Percentiles rank a stretch among this genome's conserved stretches.
phyloP scores from a whole-genome alignment of 257 asterid species.

The Capsicum rhomboideum region DNA sequence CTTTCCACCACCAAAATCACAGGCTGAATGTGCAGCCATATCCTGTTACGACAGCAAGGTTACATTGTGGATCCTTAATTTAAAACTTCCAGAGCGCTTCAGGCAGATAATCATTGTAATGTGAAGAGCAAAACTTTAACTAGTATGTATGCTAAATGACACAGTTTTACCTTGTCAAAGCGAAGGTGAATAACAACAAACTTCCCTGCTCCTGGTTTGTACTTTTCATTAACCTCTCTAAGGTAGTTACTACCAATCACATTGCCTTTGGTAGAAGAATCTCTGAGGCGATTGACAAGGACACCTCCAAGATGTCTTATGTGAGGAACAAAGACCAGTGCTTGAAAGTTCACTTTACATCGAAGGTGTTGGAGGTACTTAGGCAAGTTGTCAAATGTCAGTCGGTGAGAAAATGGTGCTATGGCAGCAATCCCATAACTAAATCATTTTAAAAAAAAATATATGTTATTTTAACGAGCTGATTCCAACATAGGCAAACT shows the following conservation, averaged over 20 bases:
- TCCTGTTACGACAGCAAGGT: constrained; percentile 35
- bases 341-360: constrained; percentile 89
- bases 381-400: constrained; percentile 86
- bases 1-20: constrained; percentile 98
- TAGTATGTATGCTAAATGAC: background rate
- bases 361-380: constrained; percentile 79
- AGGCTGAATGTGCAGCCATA: constrained; percentile 99
- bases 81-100: background rate
- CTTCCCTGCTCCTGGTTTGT: constrained; percentile 49
- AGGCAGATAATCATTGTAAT: background rate
- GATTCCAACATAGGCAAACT: background rate
- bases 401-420: constrained; percentile 90
- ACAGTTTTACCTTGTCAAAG: constrained; percentile 66
- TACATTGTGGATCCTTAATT: background rate
- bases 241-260: constrained; percentile 14
- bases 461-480: background rate
- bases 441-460: background rate
- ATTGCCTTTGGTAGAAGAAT: constrained; percentile 33
- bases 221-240: constrained; percentile 9
- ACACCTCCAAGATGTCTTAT: constrained; percentile 74
- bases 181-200: constrained; percentile 90
- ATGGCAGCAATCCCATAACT: constrained; percentile 94
- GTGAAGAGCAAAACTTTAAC: background rate
- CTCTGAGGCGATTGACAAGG: constrained; percentile 66
- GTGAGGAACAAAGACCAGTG: constrained; percentile 80